Evolutionary conservation across 352 stramenopile species (phyloP).

Genomic region (Phytophthora palmivora): DNA sequence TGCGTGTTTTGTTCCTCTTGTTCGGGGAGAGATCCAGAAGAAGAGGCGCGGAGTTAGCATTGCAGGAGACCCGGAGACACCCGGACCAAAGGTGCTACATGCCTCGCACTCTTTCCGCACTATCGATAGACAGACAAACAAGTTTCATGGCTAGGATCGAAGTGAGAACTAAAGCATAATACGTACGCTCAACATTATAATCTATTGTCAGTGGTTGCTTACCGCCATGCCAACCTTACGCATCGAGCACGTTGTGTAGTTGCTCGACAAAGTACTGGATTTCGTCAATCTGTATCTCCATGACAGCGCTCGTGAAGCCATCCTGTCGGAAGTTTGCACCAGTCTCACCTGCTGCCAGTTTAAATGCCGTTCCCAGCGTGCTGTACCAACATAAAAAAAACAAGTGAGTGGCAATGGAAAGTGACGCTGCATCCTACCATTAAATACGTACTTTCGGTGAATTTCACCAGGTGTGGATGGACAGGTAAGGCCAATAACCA

Average conservation of each 20-base stretch:
- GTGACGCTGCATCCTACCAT: background rate
- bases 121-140: slow-evolving; percentile 16
- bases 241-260: slow-evolving; percentile 92
- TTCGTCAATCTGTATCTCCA: slow-evolving; percentile 95
- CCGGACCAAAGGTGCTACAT: slow-evolving; percentile 11
- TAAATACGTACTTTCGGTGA: slow-evolving; percentile 76
- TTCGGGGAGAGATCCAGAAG: slow-evolving; percentile 42
- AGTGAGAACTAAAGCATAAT: slow-evolving; percentile 9
- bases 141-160: slow-evolving; percentile 5
- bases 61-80: slow-evolving; percentile 10
- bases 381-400: slow-evolving; percentile 40
- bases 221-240: slow-evolving; percentile 44
- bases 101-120: slow-evolving; percentile 23
- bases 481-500: slow-evolving; percentile 96
- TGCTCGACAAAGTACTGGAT: slow-evolving; percentile 97
- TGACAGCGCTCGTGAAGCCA: slow-evolving; percentile 95
- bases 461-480: slow-evolving; percentile 90
- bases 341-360: slow-evolving; percentile 93
- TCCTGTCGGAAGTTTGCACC: slow-evolving; percentile 94
- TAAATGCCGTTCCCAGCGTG: slow-evolving; percentile 94
- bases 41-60: slow-evolving; percentile 17
- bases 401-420: slow-evolving; percentile 8
- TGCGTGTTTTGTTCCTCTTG: slow-evolving; percentile 81
- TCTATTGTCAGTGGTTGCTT: slow-evolving; percentile 24
- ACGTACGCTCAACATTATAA: background rate